A percentile compares a stretch with the other conserved stretches of the same genome.
phyloP scores from a whole-genome alignment of 768 basidiomycete species.

The Krasilnikovozyma curviuscula region DNA sequence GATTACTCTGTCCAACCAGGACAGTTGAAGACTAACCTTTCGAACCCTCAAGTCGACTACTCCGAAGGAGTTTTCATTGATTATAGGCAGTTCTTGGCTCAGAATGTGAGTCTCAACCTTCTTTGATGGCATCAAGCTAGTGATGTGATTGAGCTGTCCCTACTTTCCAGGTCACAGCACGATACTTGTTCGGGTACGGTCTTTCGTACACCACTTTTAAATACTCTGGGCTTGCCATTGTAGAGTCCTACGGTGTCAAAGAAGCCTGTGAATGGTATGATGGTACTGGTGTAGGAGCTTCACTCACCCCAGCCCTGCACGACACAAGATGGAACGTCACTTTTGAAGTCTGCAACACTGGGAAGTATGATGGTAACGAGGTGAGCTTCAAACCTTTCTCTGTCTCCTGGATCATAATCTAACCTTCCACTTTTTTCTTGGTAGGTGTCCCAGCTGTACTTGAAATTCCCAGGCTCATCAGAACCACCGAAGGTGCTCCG shows the following conservation, averaged over 20 bases:
- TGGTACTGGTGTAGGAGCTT: neutral
- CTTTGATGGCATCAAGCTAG: no score
- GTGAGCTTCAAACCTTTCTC: constrained; percentile 22
- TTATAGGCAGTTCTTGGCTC: neutral
- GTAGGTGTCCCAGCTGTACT: constrained; percentile 16
- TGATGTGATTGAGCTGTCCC: no score
- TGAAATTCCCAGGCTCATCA: constrained; percentile 12
- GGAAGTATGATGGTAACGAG: constrained; percentile 43
- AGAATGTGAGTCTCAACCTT: neutral
- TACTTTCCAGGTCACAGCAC: no score
- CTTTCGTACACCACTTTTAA: constrained; percentile 66
- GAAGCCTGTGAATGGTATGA: neutral
- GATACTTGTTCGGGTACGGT: constrained; percentile 82
- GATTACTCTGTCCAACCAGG: no score
- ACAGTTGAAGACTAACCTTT: no score
- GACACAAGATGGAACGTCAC: constrained; percentile 27
- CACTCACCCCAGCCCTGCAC: constrained; percentile 14
- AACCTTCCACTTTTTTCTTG: neutral
- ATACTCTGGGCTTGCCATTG: constrained; percentile 38
- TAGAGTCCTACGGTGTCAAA: neutral
- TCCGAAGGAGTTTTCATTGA: no score
- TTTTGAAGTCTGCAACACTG: constrained; percentile 50
- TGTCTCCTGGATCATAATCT: neutral
- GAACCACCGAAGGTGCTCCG: constrained; percentile 16
- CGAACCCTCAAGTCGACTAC: no score